These are phyloP conservation scores for Debaryomyces sp. DNA, from an alignment of 1,139 yeast species.

Conservation along the genomic window DNA sequence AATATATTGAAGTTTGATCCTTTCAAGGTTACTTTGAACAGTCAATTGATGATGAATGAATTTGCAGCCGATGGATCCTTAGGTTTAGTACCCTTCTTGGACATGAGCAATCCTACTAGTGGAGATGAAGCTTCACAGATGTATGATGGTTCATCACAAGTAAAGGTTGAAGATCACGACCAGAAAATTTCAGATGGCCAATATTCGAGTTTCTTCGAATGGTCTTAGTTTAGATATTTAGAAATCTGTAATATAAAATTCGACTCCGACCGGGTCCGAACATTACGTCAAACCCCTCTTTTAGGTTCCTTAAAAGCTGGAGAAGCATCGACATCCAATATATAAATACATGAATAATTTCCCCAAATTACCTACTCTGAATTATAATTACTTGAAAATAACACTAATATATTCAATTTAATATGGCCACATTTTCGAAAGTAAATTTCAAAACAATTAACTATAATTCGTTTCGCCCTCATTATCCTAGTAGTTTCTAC, in stretches of 20 bases:
- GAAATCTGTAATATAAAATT: background rate
- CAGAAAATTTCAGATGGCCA: background rate
- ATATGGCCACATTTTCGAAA: conserved; percentile 70
- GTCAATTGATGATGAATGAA: conserved; percentile 48
- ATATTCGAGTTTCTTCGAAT: conserved; percentile 1
- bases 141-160: background rate
- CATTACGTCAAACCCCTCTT: background rate
- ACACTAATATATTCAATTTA: background rate
- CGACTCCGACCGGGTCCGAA: background rate
- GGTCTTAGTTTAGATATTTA: background rate
- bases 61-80: conserved; percentile 72
- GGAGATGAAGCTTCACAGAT: background rate
- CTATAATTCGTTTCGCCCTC: conserved; percentile 68
- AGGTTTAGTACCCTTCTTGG: conserved; percentile 62
- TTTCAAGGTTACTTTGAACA: conserved; percentile 36
- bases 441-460: conserved; percentile 56
- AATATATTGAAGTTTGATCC: conserved; percentile 44
- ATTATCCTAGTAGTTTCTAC: conserved; percentile 60
- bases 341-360: background rate
- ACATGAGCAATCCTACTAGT: conserved; percentile 17
- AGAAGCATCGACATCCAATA: background rate
- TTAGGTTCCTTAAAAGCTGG: background rate
- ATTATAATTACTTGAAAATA: background rate
- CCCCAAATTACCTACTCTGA: background rate
- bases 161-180: background rate